Conservation (phyloP, 148 eudicot genomes). For the Amaranthus palmeri region DNA sequence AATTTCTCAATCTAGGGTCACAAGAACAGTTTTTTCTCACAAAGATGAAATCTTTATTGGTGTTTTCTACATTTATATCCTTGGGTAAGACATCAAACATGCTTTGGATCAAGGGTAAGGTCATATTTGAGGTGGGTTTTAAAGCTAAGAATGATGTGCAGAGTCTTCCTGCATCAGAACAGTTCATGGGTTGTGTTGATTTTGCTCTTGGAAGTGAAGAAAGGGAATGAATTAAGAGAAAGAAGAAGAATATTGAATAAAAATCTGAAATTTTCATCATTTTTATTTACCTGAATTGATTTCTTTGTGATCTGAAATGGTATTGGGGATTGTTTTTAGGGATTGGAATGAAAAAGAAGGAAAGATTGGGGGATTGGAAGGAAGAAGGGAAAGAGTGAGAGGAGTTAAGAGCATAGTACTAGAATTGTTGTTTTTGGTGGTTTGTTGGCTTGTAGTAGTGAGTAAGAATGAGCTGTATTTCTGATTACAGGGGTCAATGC, state of each 20-base stretch:
- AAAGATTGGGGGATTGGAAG: neutral
- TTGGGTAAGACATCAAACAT: constrained; percentile 76
- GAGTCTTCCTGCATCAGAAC: constrained; percentile 62
- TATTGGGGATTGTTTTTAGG: neutral
- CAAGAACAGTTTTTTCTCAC: constrained; percentile 86
- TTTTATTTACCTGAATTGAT: neutral
- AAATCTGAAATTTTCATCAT: constrained; percentile 24
- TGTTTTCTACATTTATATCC: constrained; percentile 64
- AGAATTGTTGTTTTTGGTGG: neutral
- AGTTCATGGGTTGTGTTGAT: constrained; percentile 53
- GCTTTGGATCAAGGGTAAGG: constrained; percentile 55
- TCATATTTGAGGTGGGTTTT: constrained; percentile 45
- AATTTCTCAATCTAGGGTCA: constrained; percentile 34
- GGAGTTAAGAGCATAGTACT: constrained; percentile 15
- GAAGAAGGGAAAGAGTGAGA: neutral
- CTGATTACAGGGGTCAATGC: neutral
- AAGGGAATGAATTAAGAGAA: constrained; percentile 8
- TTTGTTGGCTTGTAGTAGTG: constrained; percentile 6
- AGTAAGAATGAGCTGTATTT: constrained; percentile 27
- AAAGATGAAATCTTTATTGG: constrained; percentile 49
- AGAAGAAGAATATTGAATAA: constrained; percentile 5
- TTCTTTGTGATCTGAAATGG: neutral
- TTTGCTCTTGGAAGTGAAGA: constrained; percentile 20
- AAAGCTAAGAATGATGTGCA: constrained; percentile 78
- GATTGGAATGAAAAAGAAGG: neutral